These are phyloP conservation scores for Colletotrichum liriopes DNA, from an alignment of 2,329 filamentous ascomycete genomes.

Conservation along the genomic window DNA sequence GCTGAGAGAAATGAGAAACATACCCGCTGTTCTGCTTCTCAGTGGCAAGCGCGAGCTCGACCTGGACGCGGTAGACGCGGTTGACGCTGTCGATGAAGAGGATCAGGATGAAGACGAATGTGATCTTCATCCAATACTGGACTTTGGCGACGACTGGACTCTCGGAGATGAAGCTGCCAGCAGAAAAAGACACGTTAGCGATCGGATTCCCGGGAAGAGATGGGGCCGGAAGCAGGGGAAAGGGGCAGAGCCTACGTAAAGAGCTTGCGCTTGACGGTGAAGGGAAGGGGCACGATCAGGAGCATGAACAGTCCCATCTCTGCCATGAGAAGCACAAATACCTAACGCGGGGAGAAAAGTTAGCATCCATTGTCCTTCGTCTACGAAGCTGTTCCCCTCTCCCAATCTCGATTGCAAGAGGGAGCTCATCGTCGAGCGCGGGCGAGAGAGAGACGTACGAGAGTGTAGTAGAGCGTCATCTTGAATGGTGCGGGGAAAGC, in stretches of 20 bases:
- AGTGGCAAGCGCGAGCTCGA: slow-evolving; percentile 83
- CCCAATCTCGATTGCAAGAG: background rate
- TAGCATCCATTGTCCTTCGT: slow-evolving; percentile 5
- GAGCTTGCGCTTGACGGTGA: slow-evolving; percentile 86
- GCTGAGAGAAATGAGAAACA: slow-evolving; percentile 49
- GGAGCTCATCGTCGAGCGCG: background rate
- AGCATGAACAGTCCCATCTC: slow-evolving; percentile 89
- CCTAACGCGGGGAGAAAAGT: slow-evolving; percentile 63
- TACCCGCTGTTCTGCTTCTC: slow-evolving; percentile 72
- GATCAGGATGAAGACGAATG: slow-evolving; percentile 98
- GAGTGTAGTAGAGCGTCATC: slow-evolving; percentile 73
- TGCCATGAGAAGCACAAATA: slow-evolving; percentile 85
- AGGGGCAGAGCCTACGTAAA: slow-evolving; percentile 72
- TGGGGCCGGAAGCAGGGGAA: background rate
- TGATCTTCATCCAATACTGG: slow-evolving; percentile 98
- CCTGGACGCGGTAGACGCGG: slow-evolving; percentile 85
- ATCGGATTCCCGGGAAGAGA: slow-evolving; percentile 2
- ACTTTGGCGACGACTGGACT: slow-evolving; percentile 88
- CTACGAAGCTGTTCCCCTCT: slow-evolving; percentile 18
- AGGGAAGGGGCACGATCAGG: slow-evolving; percentile 89
- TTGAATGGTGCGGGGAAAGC: slow-evolving; percentile 50
- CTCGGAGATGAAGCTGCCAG: slow-evolving; percentile 88
- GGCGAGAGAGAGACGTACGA: slow-evolving; percentile 56
- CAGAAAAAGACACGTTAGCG: slow-evolving; percentile 16
- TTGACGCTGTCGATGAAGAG: slow-evolving; percentile 97